Evolutionary conservation across 2,329 filamentous ascomycete species (phyloP), one percentile per base, ranked within the genome.

Genomic region (Fusarium sp.): DNA sequence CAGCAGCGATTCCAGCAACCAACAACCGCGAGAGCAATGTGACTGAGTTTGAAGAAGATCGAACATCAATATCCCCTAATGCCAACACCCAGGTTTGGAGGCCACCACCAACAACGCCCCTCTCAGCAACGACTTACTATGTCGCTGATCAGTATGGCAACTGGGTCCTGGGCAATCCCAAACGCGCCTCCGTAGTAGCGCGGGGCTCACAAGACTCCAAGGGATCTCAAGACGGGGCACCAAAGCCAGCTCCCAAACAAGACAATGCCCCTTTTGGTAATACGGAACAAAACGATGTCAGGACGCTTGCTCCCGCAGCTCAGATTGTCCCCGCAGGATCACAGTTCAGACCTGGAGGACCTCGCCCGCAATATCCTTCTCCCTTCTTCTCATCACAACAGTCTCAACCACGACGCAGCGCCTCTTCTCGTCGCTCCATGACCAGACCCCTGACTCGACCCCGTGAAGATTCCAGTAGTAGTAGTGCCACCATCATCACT

Each of bases 11-110:
- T 24, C 50, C 47, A 19, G 50, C 51, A 15, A 50, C 40, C 14
- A 51, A 65, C 36, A 72, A 75, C 11, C 77, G 77, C 21, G 80
- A 83, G 56, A 82, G 85, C 74, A 77, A 82, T 56, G 76, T 85
- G 64, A 83, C 84, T 10, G 80, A 87, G 74, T 83, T 86, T 58
- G 84, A 86, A 62, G 81, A 87, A 75, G 82, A 83, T 60, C 76
- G 76, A 57, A 47, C 77, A 69, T 76, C 80, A 43, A 44, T 71
- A 45, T 76, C 78, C 5, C 73, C 72, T 23, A 78, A 48, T 70
- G 80, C 65, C n/a, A 78, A 46, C 70, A 80, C 67, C 14, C 80
- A 82, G 55, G 80, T 86, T 44, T 87, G 85, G 85, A 77, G 82
- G 14, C 83, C 83, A 7, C 83, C 84, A 0, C 79, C 81, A 4